A percentile compares a stretch with the other conserved stretches of the same genome.
These are phyloP conservation scores for Puccinia coronata DNA, from an alignment of 1,284 basidiomycete species.

Conservation along the genomic window DNA sequence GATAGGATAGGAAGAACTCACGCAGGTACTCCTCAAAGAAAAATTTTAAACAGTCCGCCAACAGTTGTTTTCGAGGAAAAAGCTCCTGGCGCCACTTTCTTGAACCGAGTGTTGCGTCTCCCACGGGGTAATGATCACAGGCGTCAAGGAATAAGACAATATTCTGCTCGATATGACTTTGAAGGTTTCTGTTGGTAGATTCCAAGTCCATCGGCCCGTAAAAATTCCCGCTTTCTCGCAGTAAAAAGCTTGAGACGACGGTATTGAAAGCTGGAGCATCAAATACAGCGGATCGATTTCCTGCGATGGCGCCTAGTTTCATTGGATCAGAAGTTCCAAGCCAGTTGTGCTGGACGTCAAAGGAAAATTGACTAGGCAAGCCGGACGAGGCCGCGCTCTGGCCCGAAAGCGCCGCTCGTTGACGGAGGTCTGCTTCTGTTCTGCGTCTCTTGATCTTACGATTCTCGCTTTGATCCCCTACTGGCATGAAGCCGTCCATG, in stretches of 20 bases:
- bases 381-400: not conserved
- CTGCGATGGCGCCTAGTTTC: slow-evolving; percentile 4
- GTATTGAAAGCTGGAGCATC: slow-evolving; percentile 13
- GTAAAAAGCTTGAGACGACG: slow-evolving; percentile 27
- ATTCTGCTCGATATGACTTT: slow-evolving; percentile 33
- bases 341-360: slow-evolving; percentile 37
- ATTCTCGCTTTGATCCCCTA: not conserved
- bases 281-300: not conserved
- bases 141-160: slow-evolving; percentile 38
- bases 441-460: slow-evolving; percentile 45
- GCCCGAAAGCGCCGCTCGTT: slow-evolving; percentile 3
- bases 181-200: slow-evolving; percentile 1
- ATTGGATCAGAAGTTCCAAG: slow-evolving; percentile 20
- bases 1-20: not conserved
- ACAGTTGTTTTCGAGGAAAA: slow-evolving; percentile 15
- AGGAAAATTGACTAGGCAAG: slow-evolving; percentile 31
- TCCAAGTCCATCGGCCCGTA: slow-evolving; percentile 20
- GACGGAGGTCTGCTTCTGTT: slow-evolving; percentile 43
- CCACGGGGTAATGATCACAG: slow-evolving; percentile 40
- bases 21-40: slow-evolving; percentile 47
- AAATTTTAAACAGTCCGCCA: slow-evolving; percentile 39
- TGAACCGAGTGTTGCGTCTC: not conserved
- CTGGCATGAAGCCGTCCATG: not conserved
- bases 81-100: slow-evolving; percentile 42
- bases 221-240: slow-evolving; percentile 14